A percentile compares a stretch with the other conserved stretches of the same genome.
phyloP scores from a whole-genome alignment of 768 basidiomycete species.

The Auricularia sp. region DNA sequence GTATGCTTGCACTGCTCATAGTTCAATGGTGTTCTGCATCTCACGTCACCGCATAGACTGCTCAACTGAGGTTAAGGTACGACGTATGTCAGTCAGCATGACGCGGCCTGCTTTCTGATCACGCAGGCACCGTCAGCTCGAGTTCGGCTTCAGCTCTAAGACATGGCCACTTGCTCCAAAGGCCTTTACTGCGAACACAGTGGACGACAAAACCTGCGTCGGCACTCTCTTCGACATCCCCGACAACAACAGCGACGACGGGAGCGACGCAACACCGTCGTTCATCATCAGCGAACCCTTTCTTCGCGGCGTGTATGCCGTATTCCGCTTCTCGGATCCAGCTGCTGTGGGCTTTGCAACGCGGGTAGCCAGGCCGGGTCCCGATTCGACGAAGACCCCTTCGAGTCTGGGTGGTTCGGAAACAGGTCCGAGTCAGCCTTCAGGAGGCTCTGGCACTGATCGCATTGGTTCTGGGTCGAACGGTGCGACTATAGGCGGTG shows the following conservation, averaged over 20 bases:
- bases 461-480: no score
- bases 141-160: conserved; percentile 7
- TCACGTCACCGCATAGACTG: background rate
- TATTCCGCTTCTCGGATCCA: conserved; percentile 18
- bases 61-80: no score
- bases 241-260: background rate
- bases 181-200: conserved; percentile 6
- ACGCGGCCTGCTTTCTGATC: no score
- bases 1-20: background rate
- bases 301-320: conserved; percentile 13
- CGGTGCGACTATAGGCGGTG: no score
- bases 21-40: background rate
- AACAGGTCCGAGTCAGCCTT: no score
- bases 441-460: no score
- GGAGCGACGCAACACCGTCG: background rate
- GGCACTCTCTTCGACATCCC: conserved; percentile 6
- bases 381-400: no score
- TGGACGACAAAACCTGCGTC: conserved; percentile 3
- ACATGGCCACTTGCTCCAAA: conserved; percentile 7
- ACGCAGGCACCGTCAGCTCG: no score
- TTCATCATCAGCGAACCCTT: conserved; percentile 14
- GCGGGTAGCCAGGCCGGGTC: background rate
- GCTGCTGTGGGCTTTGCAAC: conserved; percentile 35
- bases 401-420: no score
- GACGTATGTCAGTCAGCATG: no score